phyloP scores from a whole-genome alignment of 2,329 filamentous ascomycete genomes.

The Fusarium veterinarium region DNA sequence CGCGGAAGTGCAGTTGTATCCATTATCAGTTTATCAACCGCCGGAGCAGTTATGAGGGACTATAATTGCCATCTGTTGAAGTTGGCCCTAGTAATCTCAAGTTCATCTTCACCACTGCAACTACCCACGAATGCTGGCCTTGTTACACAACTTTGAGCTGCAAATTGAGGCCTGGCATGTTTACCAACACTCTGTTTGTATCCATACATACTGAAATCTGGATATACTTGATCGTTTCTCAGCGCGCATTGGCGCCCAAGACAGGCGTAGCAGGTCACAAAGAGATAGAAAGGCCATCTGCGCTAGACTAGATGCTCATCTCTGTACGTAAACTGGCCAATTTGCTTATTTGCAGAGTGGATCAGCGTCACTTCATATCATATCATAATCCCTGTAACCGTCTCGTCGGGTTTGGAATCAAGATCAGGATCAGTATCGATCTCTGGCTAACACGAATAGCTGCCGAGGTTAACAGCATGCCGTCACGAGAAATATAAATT shows the following conservation, averaged over 20 bases:
- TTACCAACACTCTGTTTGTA: background rate
- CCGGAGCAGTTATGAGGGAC: background rate
- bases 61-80: background rate
- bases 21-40: slow-evolving; percentile 6
- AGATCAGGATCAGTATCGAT: slow-evolving; percentile 2
- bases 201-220: background rate
- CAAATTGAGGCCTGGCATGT: background rate
- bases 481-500: background rate
- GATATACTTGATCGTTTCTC: background rate
- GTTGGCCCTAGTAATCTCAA: background rate
- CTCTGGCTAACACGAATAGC: background rate
- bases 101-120: background rate
- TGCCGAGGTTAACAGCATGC: background rate
- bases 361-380: slow-evolving; percentile 3
- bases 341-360: slow-evolving; percentile 8
- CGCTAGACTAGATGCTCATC: slow-evolving; percentile 9
- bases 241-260: slow-evolving; percentile 4
- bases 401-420: background rate
- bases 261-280: background rate
- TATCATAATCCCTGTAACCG: slow-evolving; percentile 7
- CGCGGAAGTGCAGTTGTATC: slow-evolving; percentile 12
- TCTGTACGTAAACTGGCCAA: slow-evolving; percentile 20
- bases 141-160: background rate
- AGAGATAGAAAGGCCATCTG: background rate
- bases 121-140: background rate